Evolutionary conservation across 1,284 basidiomycete genomes (phyloP).

Genomic region (Marasmius sp.): DNA sequence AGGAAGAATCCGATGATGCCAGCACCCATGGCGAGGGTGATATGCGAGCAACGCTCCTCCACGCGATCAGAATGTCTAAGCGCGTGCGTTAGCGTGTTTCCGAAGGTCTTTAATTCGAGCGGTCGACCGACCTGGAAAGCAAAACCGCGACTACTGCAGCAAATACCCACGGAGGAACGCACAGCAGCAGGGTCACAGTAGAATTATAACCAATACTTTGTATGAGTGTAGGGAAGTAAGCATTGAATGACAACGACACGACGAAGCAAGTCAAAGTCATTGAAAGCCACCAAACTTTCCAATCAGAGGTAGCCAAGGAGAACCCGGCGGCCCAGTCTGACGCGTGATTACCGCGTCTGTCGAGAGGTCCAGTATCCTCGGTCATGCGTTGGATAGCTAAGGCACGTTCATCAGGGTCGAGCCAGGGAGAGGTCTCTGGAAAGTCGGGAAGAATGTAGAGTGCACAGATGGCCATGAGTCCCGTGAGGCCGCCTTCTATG

Average conservation of each 20-base stretch:
- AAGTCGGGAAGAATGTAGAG: constrained; percentile 80
- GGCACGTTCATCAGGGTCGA: constrained; percentile 59
- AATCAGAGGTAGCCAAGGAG: constrained; percentile 60
- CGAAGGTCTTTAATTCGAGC: not conserved
- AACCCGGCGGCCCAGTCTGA: constrained; percentile 40
- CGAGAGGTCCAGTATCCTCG: constrained; percentile 63
- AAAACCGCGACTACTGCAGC: constrained; percentile 54
- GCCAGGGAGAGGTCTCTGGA: constrained; percentile 59
- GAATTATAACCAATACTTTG: constrained; percentile 68
- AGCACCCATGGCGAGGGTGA: constrained; percentile 48
- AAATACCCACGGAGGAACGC: constrained; percentile 78
- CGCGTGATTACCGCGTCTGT: constrained; percentile 36
- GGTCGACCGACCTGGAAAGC: constrained; percentile 42
- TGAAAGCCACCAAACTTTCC: constrained; percentile 76
- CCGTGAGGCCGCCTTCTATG: constrained; percentile 69
- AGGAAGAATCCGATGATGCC: constrained; percentile 77
- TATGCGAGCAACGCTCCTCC: constrained; percentile 69
- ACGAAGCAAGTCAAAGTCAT: constrained; percentile 48
- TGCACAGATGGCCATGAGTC: constrained; percentile 58
- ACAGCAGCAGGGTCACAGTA: constrained; percentile 69
- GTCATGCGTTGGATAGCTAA: constrained; percentile 72
- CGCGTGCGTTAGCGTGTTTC: not conserved
- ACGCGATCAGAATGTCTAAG: constrained; percentile 69
- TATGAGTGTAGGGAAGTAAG: constrained; percentile 67
- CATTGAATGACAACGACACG: constrained; percentile 59